These are phyloP conservation scores for Cairneyella variabilis DNA, from an alignment of 495 filamentous ascomycete species.

Conservation along the genomic window DNA sequence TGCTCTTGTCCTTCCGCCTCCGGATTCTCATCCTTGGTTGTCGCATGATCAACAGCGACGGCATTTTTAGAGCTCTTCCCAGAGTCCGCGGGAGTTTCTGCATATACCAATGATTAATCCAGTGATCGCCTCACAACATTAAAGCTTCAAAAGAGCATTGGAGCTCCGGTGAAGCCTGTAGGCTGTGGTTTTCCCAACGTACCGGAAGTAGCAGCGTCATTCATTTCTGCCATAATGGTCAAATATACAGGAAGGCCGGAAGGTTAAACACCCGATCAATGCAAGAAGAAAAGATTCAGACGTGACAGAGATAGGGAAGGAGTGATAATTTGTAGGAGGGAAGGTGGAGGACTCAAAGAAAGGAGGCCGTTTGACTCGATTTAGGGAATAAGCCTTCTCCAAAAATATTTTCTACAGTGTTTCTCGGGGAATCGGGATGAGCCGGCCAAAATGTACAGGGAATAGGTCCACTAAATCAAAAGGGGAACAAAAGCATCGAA, in stretches of 20 bases:
- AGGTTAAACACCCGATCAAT: constrained; percentile 9
- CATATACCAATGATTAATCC: too few species aligned
- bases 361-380: too few species aligned
- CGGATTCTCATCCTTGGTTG: constrained; percentile 24
- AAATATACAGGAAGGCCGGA: constrained; percentile 2
- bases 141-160: not conserved
- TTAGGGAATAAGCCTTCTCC: too few species aligned
- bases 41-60: constrained; percentile 24
- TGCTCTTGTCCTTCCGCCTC: constrained; percentile 27
- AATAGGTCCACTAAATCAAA: too few species aligned
- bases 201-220: constrained; percentile 3
- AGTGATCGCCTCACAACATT: too few species aligned
- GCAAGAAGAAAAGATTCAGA: not conserved
- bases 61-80: constrained; percentile 13
- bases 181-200: constrained; percentile 1
- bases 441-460: too few species aligned
- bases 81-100: constrained; percentile 8
- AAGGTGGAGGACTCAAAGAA: too few species aligned
- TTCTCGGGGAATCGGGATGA: too few species aligned
- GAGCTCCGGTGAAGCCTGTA: too few species aligned
- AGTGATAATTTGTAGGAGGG: not conserved
- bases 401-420: too few species aligned
- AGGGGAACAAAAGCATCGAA: too few species aligned
- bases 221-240: constrained; percentile 19
- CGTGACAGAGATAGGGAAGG: not conserved